Base-by-base conservation (phyloP, 257 asterid species). In the Fraxinus americana region DNA sequence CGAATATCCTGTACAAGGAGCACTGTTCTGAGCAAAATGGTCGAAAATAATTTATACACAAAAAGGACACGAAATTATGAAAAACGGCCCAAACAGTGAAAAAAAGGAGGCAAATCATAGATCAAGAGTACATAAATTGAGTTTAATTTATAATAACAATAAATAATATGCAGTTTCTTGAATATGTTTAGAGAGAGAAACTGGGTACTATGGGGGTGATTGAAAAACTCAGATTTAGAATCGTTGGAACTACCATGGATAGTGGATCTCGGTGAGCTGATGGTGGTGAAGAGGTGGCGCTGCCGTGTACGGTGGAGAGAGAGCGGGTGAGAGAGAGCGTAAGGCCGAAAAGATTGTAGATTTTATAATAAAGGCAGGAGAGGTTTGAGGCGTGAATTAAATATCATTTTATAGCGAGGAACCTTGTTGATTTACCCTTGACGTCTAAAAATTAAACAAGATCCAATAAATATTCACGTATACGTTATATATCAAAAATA, bases 181-280 rank as follows among this genome's bases (percentile, higher is more conserved):
- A 32, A 71, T 80, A 67, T 70, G 71, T 13, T n/a, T 9, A 43
- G 70, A 76, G 25, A 36, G 67, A 19, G 23, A 35, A 21, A 73
- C 48, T 21, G 30, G 50, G 36, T 0, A 50, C 4, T 67, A 12
- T 84, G 48, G 48, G 63, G 75, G 72, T 43, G 72, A 38, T 68
- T 9, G 77, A 67, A 32, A 74, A 80, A 52, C 70, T 25, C 2
- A 35, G 74, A 41, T 8, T 34, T 10, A 54, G 19, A 21, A 41
- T 73, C 45, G 48, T 30, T 66, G 76, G 71, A 70, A 63, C 79
- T 66, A 70, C 19, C 41, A 7, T 52, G 14, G 38, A 3, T 36
- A 80, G 81, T 67, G 77, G 85, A 72, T 82, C 79, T 85, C 82
- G 82, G 68, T n/a, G 23, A 30, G 36, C 67, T 61, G 77, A 9